Percentiles rank a stretch among this genome's conserved stretches.
Conservation (phyloP, 257 asterid genomes). For the Prunella vulgaris region DNA sequence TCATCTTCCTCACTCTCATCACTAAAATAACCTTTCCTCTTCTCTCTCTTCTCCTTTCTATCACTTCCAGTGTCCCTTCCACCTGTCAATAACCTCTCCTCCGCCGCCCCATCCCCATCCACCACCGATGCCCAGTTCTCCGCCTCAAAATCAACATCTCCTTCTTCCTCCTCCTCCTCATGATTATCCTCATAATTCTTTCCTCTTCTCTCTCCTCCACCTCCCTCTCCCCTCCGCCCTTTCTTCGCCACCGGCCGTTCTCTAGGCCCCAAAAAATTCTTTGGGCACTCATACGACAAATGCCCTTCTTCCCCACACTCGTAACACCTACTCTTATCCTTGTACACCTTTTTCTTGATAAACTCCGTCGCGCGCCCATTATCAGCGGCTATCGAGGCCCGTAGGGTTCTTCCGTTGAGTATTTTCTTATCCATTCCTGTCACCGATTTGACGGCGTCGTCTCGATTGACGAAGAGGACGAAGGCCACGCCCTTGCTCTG, state of each 20-base stretch:
- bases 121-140: slow-evolving; percentile 98
- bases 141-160: slow-evolving; percentile 37
- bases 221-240: slow-evolving; percentile 52
- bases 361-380: slow-evolving; percentile 95
- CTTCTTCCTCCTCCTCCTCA: slow-evolving; percentile 55
- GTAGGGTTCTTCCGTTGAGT: slow-evolving; percentile 72
- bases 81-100: slow-evolving; percentile 49
- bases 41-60: slow-evolving; percentile 45
- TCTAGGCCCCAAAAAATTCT: slow-evolving; percentile 67
- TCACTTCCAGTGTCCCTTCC: slow-evolving; percentile 30
- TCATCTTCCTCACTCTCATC: slow-evolving; percentile 94
- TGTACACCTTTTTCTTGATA: slow-evolving; percentile 70
- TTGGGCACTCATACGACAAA: slow-evolving; percentile 89
- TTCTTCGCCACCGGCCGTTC: slow-evolving; percentile 82
- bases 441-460: slow-evolving; percentile 72
- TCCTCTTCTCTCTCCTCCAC: slow-evolving; percentile 32
- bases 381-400: slow-evolving; percentile 89
- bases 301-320: slow-evolving; percentile 96
- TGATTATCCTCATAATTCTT: slow-evolving; percentile 16
- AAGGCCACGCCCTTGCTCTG: slow-evolving; percentile 91
- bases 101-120: slow-evolving; percentile 68
- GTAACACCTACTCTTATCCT: slow-evolving; percentile 91
- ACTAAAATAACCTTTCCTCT: slow-evolving; percentile 85
- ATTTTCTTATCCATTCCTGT: slow-evolving; percentile 65
- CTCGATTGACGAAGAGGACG: slow-evolving; percentile 69